Base-by-base conservation (phyloP, 495 filamentous ascomycete genomes). In the Neurospora sp. region DNA sequence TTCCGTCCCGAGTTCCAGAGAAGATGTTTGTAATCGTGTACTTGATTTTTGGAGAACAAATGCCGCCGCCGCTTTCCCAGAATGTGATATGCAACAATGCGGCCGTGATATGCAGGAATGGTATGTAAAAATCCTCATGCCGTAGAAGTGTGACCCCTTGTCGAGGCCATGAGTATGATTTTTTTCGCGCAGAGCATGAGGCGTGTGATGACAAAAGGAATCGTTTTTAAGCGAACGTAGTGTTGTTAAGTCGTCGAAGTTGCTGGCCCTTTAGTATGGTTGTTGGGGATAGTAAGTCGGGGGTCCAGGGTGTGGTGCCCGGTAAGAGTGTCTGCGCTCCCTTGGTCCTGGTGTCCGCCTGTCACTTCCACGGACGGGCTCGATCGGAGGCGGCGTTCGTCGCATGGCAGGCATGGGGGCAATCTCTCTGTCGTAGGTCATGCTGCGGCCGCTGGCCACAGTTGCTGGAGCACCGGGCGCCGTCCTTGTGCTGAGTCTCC, bases 401-500 rank as follows among this genome's bases (percentile, higher is more conserved):
- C 79, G 71, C 41, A 79, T 39, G 6, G 38, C 71, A 6, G 42
- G 69, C 12, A 44, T 35, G 9, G 70, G 70, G 35, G 72, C 39
- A 20, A 74, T 59, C 23, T 79, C 79, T 44, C 77, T 75, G 39
- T 82, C 81, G 72, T 77, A 78, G 44, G 74, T 69, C 44, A 79
- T 71, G 73, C 77, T 81, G 44, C 77, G 79, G 1, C 80, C 81
- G 74, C 81, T 82, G 20, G 76, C 79, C 5, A 81, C 79, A 20
- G 81, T 82, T 14, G 71, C 72, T 18, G 77, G 70, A 12, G 75
- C 75, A 20, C 38, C 72, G 37, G 70, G 71, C 40, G 75, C 77
- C 39, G 83, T 80, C 41, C 84, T 78, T 35, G 54, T 66, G 44
- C 74, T 72, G 27, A 75, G 76, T 70, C 83, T 85, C 70, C 83